A percentile compares a stretch with the other conserved stretches of the same genome.
Conservation (phyloP, 108 stramenopile species). For the Hondaea fermentalgiana region DNA sequence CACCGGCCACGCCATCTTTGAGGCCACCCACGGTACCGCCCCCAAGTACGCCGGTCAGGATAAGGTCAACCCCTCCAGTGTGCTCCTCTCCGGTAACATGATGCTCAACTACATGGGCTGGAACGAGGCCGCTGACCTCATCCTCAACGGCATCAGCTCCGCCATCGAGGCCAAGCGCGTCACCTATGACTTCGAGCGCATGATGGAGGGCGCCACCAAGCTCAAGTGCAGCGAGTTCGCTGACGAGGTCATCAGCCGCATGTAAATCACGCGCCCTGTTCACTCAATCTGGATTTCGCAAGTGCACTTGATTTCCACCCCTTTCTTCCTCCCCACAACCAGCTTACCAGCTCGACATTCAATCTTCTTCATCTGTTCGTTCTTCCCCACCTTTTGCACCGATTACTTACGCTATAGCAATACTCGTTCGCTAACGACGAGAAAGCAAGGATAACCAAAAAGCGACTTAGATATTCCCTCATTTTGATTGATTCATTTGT, state of each 20-base stretch:
- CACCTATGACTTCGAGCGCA: slow-evolving; percentile 29
- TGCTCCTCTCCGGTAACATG: slow-evolving; percentile 27
- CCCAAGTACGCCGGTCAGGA: slow-evolving; percentile 30
- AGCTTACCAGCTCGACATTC: too few relatives aligned
- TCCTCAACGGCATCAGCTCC: slow-evolving; percentile 15
- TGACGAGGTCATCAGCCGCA: slow-evolving; percentile 20
- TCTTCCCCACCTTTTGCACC: too few relatives aligned
- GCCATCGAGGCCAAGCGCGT: slow-evolving; percentile 21
- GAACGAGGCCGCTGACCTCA: slow-evolving; percentile 31
- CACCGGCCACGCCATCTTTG: slow-evolving; percentile 32
- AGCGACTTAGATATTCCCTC: too few relatives aligned
- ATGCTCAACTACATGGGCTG: slow-evolving; percentile 27
- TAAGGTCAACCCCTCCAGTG: slow-evolving; percentile 25
- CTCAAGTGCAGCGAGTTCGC: slow-evolving; percentile 31
- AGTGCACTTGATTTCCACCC: too few relatives aligned
- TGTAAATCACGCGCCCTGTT: not conserved
- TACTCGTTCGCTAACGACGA: too few relatives aligned
- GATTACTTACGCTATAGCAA: too few relatives aligned
- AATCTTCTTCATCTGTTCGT: too few relatives aligned
- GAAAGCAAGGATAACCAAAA: too few relatives aligned
- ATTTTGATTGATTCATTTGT: too few relatives aligned
- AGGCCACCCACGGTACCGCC: slow-evolving; percentile 30
- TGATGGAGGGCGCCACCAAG: slow-evolving; percentile 25
- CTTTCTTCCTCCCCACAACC: too few relatives aligned
- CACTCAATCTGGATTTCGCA: too few relatives aligned